Conservation (phyloP, 805 yeast genomes). For the Priceomyces haplophilus region DNA sequence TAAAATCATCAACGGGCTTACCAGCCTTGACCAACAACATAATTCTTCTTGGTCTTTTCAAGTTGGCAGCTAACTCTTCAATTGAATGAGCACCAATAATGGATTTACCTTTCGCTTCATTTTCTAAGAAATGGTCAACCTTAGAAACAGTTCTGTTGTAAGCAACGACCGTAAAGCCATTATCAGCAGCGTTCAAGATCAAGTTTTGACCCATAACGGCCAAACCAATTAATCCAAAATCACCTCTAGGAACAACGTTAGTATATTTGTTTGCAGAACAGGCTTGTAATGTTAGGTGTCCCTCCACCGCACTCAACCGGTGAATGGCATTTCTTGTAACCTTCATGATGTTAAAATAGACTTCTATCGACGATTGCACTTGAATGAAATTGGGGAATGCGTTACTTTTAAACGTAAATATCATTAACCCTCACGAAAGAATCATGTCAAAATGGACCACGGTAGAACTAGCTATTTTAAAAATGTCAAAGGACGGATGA, state of each 20-base stretch:
- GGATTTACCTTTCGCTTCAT: slow-evolving; percentile 97
- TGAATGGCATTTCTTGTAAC: background rate
- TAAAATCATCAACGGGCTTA: slow-evolving; percentile 87
- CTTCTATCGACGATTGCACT: background rate
- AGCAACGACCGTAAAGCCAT: slow-evolving; percentile 96
- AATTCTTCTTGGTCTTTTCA: slow-evolving; percentile 96
- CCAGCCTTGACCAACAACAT: slow-evolving; percentile 96
- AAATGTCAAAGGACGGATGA: background rate
- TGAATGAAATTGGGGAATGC: background rate
- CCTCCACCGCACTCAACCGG: slow-evolving; percentile 4
- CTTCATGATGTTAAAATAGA: background rate
- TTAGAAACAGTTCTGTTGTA: slow-evolving; percentile 96
- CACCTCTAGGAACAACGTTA: slow-evolving; percentile 55
- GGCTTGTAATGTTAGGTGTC: slow-evolving; percentile 2
- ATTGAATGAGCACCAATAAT: slow-evolving; percentile 94
- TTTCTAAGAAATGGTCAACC: slow-evolving; percentile 89
- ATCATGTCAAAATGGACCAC: background rate
- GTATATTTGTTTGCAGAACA: slow-evolving; percentile 20
- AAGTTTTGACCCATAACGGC: slow-evolving; percentile 99
- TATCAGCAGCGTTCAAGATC: slow-evolving; percentile 97
- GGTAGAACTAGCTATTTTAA: background rate
- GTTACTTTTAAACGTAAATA: background rate
- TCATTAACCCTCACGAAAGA: background rate
- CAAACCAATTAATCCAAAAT: slow-evolving; percentile 97
- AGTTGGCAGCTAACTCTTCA: slow-evolving; percentile 79